These are phyloP conservation scores for Pseudoneurospora amorphoporcata DNA, from an alignment of 495 filamentous ascomycete genomes.

Conservation along the genomic window DNA sequence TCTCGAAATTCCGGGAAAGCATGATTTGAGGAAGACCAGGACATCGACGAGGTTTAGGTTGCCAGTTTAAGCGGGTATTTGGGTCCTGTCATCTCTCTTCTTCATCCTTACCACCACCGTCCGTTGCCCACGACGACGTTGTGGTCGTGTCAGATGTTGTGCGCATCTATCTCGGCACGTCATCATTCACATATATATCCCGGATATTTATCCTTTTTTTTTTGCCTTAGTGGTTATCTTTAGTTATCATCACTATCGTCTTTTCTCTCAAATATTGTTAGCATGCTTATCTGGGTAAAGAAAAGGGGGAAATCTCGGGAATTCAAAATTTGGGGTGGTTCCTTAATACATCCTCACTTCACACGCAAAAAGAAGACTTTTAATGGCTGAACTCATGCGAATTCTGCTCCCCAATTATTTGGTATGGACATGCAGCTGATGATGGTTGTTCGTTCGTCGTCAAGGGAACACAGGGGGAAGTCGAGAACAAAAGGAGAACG, in stretches of 20 bases:
- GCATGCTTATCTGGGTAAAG: neutral
- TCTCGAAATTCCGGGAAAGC: neutral
- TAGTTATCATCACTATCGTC: neutral
- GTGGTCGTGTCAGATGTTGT: neutral
- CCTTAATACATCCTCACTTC: neutral
- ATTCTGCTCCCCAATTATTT: neutral
- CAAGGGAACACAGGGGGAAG: neutral
- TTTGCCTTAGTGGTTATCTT: neutral
- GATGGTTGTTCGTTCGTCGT: neutral
- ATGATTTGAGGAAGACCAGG: neutral
- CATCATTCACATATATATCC: neutral
- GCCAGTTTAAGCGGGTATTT: neutral
- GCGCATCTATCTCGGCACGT: neutral
- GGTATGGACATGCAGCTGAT: neutral
- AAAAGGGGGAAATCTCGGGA: neutral
- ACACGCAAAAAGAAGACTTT: neutral
- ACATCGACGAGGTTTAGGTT: neutral
- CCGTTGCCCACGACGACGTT: neutral
- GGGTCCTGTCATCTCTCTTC: neutral
- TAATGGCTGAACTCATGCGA: neutral
- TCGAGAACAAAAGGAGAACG: no score
- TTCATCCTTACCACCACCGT: neutral
- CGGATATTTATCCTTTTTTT: neutral
- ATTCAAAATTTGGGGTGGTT: neutral
- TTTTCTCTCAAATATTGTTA: neutral